Evolutionary conservation across 208 protist genomes (phyloP).

Genomic region (Trypanosoma vivax): DNA sequence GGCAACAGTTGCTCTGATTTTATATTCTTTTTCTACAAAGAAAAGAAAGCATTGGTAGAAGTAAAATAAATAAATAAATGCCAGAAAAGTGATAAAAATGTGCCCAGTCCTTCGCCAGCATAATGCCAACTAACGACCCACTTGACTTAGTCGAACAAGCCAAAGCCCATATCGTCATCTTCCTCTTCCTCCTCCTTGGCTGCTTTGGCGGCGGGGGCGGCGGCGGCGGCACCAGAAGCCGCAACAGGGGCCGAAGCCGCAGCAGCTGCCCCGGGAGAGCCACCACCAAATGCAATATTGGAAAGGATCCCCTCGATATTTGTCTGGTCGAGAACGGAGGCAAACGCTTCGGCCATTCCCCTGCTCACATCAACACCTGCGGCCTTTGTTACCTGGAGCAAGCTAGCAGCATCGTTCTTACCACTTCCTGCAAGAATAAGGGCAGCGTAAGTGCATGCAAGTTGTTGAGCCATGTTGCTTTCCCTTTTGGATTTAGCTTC

Average conservation of each 20-base stretch:
- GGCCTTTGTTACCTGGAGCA: conserved; percentile 68
- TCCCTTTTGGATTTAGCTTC: no score
- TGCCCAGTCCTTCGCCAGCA: no score
- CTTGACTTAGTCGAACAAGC: background rate
- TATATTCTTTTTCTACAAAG: no score
- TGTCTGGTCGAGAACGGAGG: conserved; percentile 41
- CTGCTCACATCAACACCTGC: conserved; percentile 67
- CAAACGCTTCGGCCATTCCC: conserved; percentile 69
- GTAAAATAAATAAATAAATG: background rate
- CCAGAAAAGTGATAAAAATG: no score
- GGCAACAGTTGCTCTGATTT: no score
- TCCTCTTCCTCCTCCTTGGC: background rate
- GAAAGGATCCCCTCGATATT: conserved; percentile 54
- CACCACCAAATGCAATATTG: conserved; percentile 66
- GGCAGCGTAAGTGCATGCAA: conserved; percentile 93
- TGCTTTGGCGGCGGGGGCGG: background rate
- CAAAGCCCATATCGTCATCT: conserved; percentile 6
- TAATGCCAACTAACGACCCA: no score
- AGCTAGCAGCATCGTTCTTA: conserved; percentile 61
- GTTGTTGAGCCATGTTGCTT: conserved; percentile 63
- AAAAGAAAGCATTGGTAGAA: conserved; percentile 8
- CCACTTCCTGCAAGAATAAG: conserved; percentile 91
- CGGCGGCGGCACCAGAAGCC: conserved; percentile 24
- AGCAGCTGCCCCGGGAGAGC: conserved; percentile 30
- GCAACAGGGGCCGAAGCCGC: conserved; percentile 31